Base-by-base conservation (phyloP, 2,329 filamentous ascomycete genomes). In the Cordyceps cateniannulata region DNA sequence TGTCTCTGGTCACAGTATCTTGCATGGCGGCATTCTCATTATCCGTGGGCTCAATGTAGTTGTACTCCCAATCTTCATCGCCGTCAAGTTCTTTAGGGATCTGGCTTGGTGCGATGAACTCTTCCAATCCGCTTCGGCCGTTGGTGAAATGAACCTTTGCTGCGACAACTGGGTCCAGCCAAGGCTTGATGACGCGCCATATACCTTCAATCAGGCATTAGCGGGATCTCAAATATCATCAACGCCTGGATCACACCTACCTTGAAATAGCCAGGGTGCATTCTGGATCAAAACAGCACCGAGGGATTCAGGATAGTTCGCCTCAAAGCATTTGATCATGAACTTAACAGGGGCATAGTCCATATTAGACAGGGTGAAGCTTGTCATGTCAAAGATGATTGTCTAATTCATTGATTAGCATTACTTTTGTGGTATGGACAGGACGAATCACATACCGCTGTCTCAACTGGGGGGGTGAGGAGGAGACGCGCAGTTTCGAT, bases 301-400 rank as follows among this genome's bases (percentile, higher is more conserved):
- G 1, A 99, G 81, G 52, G 86, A 93, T 74, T 99, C 95, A 0
- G 95, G 95, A 68, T 98, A 99, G 73, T 99, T 98, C 63, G 95
- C 95, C 77, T 99, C 95, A 71, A 99, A 99, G 74, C 93, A 96
- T 75, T 96, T 96, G 75, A 99, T 97, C 89, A 99, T 97, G 77
- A 98, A 99, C 70, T 96, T 99, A 61, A 99, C 91, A 1, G 95
- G 93, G 0, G 90, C 85, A 73, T 98, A 98, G 73, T 99, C 95
- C 95, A 99, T 98, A 75, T 99, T 99, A 18, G 93, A 88, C 77
- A 98, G 81, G 20, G 89, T 90, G 73, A 98, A 98, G 64, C 88
- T 85, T 8, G 90, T 96, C 91, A 99, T 93, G 73, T 99, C 95
- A 70, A 99, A 99, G 51, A 99, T 77, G 65, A 99, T 85, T 47